A percentile compares a stretch with the other conserved stretches of the same genome.
Conservation (phyloP, 768 basidiomycete species). For the Wakefieldia striispora region DNA sequence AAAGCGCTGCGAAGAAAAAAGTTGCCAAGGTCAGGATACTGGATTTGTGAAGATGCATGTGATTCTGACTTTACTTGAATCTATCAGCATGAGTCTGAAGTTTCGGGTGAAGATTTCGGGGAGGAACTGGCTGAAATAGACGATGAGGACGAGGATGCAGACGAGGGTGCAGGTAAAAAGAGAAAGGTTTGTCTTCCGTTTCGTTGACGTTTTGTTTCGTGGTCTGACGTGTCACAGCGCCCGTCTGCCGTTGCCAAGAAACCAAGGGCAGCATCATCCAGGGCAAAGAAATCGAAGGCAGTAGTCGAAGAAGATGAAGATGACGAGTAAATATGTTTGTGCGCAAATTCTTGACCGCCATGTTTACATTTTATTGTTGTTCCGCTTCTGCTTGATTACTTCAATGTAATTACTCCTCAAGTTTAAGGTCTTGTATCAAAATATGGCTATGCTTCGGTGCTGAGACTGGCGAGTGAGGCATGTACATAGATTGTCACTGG, state of each 20-base stretch:
- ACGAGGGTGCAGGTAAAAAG: constrained; percentile 50
- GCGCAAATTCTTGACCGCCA: not conserved
- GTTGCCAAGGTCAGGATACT: constrained; percentile 34
- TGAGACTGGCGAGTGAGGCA: no score
- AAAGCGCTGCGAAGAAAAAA: constrained; percentile 46
- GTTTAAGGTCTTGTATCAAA: constrained; percentile 4
- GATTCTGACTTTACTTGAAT: not conserved
- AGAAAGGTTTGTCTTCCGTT: constrained; percentile 59
- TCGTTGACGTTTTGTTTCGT: not conserved
- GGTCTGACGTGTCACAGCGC: constrained; percentile 32
- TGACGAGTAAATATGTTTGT: constrained; percentile 20
- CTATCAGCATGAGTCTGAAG: constrained; percentile 35
- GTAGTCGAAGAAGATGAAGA: constrained; percentile 44
- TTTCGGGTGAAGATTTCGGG: constrained; percentile 46
- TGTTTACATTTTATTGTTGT: constrained; percentile 8
- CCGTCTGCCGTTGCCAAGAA: constrained; percentile 44
- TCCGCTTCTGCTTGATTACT: not conserved
- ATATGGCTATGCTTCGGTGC: constrained; percentile 1
- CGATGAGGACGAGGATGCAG: constrained; percentile 43
- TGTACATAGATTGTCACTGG: no score
- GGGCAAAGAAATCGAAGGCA: constrained; percentile 44
- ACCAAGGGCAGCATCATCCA: constrained; percentile 24
- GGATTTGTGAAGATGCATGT: not conserved
- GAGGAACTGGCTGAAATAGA: constrained; percentile 45
- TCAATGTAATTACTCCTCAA: constrained; percentile 10